Base-by-base conservation (phyloP, 2,329 filamentous ascomycete genomes). In the Calonectria fujianensis region DNA sequence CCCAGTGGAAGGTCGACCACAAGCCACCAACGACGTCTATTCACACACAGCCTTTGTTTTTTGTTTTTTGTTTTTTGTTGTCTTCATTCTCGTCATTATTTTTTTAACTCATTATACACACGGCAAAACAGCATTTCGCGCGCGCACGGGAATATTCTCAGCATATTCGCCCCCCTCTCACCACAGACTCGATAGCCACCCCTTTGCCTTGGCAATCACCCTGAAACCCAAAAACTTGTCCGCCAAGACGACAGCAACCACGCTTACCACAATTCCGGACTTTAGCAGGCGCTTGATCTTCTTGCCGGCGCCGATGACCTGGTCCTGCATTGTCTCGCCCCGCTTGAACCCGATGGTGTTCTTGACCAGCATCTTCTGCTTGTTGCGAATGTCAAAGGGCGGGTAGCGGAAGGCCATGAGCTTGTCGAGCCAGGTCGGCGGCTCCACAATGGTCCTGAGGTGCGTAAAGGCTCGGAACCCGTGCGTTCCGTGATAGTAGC, bases 401-500 rank as follows among this genome's bases (percentile, higher is more conserved):
- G 64, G 45, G 29, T 67, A 67, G 32, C 32, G 32, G 41, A 27
- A 37, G 5, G 11, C n/a, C 45, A 52, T 52, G 29, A 67, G 50
- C 39, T 8, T 27, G 16, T 83, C 80, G 32, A 80, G 48, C 83
- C 82, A 84, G 18, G 37, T 63, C 0, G 83, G 83, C 14, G 81
- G 72, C 29, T 79, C 65, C 29, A 81, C 74, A 9, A 83, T 73
- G 37, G 80, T 82, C 20, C 84, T 80, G 9, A 76, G 72, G 63
- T 85, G 83, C 0, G 78, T 79, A 48, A 85, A 85, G 14, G 78
- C 78, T 9, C 83, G 79, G 77, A 89, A 83, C 31, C 87, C 85
- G 72, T 85, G 83, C 54, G 79, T 78, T 7, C 88, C 88, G 70
- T 88, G 86, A 75, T 89, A 88, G 24, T 80, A 78, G 24, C 88